Evolutionary conservation across 495 filamentous ascomycete genomes (phyloP).

Genomic region (Penicillium bialowiezense): DNA sequence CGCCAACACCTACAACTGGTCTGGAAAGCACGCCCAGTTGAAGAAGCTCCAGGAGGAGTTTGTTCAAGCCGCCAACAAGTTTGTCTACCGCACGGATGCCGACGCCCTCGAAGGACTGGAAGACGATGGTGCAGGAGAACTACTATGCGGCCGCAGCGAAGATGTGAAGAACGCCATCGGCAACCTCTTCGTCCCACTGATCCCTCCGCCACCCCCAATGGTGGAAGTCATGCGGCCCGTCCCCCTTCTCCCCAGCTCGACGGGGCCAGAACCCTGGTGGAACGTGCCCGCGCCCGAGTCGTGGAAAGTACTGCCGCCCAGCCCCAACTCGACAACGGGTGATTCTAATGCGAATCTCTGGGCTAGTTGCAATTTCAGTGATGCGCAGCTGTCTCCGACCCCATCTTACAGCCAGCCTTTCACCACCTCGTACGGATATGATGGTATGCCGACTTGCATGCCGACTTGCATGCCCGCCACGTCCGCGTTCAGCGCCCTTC

Average conservation of each 20-base stretch:
- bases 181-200: constrained; percentile 80
- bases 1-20: constrained; percentile 90
- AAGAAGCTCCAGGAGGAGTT: constrained; percentile 99
- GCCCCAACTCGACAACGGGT: constrained; percentile 65
- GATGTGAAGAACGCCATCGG: constrained; percentile 89
- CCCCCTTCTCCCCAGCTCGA: constrained; percentile 84
- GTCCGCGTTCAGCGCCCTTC: constrained; percentile 64
- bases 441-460: constrained; percentile 59
- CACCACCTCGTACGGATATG: constrained; percentile 69
- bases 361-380: constrained; percentile 71
- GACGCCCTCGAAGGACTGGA: constrained; percentile 92
- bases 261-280: constrained; percentile 79
- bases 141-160: constrained; percentile 87
- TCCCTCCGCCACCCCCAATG: constrained; percentile 89
- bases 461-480: constrained; percentile 59
- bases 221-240: constrained; percentile 86
- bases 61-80: constrained; percentile 94
- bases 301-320: constrained; percentile 92
- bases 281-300: constrained; percentile 68
- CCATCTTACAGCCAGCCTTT: constrained; percentile 79
- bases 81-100: constrained; percentile 88
- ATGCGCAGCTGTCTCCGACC: constrained; percentile 67
- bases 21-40: constrained; percentile 91
- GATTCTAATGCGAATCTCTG: constrained; percentile 75
- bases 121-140: constrained; percentile 93